Evolutionary conservation across 495 filamentous ascomycete species (phyloP).

Genomic region (Viridothelium virens): DNA sequence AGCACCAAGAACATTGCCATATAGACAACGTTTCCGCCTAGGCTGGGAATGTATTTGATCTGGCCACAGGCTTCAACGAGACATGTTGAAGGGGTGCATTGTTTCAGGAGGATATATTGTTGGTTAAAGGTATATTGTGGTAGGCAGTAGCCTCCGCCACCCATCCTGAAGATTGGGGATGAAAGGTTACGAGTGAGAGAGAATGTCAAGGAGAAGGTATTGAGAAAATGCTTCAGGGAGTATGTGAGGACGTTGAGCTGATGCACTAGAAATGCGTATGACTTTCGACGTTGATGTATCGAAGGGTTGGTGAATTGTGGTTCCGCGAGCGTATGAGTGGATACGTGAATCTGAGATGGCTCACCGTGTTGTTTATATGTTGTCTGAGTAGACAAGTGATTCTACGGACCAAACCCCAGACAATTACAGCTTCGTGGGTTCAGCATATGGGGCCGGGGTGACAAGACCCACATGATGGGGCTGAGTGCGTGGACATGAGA

Average conservation of each 20-base stretch:
- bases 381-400: background rate
- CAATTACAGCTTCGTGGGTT: background rate
- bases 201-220: background rate
- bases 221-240: background rate
- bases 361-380: background rate
- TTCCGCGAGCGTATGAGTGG: background rate
- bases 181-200: background rate
- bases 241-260: background rate
- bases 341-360: background rate
- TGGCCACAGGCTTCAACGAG: background rate
- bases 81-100: background rate
- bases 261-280: too few relatives aligned
- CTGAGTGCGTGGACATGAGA: background rate
- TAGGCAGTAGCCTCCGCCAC: background rate
- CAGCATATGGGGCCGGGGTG: background rate
- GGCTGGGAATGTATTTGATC: conserved; percentile 34
- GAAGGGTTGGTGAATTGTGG: too few relatives aligned
- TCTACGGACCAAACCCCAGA: background rate
- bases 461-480: background rate
- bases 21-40: conserved; percentile 37
- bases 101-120: background rate
- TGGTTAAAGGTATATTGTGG: background rate
- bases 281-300: too few relatives aligned
- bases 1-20: conserved; percentile 35
- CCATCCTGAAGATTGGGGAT: background rate